Percentiles rank a stretch among this genome's conserved stretches.
phyloP scores from a whole-genome alignment of 2,329 filamentous ascomycete species.

The Nemania sp. region DNA sequence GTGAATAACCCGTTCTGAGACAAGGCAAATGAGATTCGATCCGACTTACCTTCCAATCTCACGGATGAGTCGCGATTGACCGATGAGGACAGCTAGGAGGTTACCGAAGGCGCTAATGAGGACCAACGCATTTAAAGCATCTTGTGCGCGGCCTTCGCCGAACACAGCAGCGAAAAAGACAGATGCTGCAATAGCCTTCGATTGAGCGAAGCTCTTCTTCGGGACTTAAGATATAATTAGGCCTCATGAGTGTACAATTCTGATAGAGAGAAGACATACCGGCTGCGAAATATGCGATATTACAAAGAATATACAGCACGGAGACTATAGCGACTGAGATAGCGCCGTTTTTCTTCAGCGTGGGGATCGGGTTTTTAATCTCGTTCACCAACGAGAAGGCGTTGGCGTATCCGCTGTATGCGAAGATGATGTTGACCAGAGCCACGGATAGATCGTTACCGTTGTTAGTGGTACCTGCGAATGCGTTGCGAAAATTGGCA shows the following conservation, averaged over 20 bases:
- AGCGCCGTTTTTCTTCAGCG: conserved; percentile 54
- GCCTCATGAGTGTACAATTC: conserved; percentile 15
- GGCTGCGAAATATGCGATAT: conserved; percentile 63
- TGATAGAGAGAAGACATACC: conserved; percentile 34
- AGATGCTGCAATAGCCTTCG: conserved; percentile 56
- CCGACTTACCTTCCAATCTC: conserved; percentile 56
- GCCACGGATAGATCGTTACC: conserved; percentile 58
- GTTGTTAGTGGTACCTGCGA: conserved; percentile 50
- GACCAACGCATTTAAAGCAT: conserved; percentile 60
- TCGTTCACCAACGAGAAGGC: conserved; percentile 65
- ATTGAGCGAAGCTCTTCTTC: conserved; percentile 53
- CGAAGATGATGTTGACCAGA: conserved; percentile 61
- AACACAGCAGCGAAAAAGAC: conserved; percentile 64
- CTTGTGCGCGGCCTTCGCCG: conserved; percentile 50
- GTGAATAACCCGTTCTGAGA: not conserved
- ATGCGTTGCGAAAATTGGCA: conserved; percentile 59
- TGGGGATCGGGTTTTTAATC: conserved; percentile 58
- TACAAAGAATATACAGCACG: conserved; percentile 59
- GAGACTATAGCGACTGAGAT: conserved; percentile 55
- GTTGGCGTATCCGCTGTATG: conserved; percentile 60
- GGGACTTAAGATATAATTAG: conserved; percentile 42
- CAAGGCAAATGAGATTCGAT: not conserved
- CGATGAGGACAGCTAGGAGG: conserved; percentile 57
- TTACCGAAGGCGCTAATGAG: conserved; percentile 62
- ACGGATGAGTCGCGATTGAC: conserved; percentile 59